Percentiles rank a stretch among this genome's conserved stretches.
Evolutionary conservation across 768 basidiomycete genomes (phyloP).

Genomic region (Lactarius evosmus): DNA sequence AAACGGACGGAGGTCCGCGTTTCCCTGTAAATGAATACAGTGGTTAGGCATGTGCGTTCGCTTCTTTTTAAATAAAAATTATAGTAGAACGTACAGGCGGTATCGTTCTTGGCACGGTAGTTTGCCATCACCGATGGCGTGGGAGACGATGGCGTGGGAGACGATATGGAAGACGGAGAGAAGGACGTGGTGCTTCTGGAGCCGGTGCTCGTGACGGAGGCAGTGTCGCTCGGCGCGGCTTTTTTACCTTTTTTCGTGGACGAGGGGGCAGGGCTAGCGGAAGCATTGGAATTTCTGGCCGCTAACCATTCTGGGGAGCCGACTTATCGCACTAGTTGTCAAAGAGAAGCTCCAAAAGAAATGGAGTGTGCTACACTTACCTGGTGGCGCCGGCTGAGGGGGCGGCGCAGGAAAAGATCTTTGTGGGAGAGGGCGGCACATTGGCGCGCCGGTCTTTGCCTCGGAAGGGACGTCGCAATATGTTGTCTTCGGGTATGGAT

Average conservation of each 20-base stretch:
- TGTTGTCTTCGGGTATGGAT: conserved; percentile 41
- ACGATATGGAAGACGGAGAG: not conserved
- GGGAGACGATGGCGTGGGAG: not conserved
- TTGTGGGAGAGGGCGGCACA: conserved; percentile 47
- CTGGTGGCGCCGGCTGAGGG: conserved; percentile 33
- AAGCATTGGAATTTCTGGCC: not conserved
- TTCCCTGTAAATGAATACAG: not conserved
- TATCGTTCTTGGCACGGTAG: not conserved
- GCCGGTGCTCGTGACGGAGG: not conserved
- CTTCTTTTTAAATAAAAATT: not conserved
- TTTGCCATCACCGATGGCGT: not conserved
- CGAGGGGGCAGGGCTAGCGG: not conserved
- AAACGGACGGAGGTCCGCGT: not conserved
- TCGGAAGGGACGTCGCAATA: conserved; percentile 42
- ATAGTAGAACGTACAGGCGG: not conserved
- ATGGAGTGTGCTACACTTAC: conserved; percentile 31
- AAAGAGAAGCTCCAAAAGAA: not conserved
- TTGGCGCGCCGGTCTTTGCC: conserved; percentile 37
- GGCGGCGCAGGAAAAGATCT: conserved; percentile 32
- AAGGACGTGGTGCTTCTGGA: not conserved
- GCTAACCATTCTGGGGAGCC: conserved; percentile 29
- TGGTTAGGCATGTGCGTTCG: not conserved
- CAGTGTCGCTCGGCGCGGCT: not conserved
- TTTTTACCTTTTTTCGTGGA: not conserved
- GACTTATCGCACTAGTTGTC: conserved; percentile 11